These are phyloP conservation scores for Tieghemostelium lacteum DNA, from an alignment of 78 protist species.

Conservation along the genomic window DNA sequence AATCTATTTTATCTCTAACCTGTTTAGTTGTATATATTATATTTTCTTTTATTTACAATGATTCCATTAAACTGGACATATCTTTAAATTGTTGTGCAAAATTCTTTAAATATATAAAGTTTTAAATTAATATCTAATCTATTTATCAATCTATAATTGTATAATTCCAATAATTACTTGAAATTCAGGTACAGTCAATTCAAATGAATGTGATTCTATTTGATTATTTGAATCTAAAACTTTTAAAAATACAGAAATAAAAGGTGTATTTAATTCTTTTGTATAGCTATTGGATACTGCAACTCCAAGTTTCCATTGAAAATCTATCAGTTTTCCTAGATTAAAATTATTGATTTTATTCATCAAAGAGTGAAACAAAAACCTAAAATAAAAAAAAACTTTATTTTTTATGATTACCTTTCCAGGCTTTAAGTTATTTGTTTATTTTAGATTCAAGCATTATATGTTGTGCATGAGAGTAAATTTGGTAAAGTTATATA, in stretches of 20 bases:
- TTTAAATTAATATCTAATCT: background rate
- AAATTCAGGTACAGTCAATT: slow-evolving; percentile 64
- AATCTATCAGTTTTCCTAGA: slow-evolving; percentile 63
- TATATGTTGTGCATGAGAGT: too few species aligned
- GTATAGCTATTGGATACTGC: slow-evolving; percentile 40
- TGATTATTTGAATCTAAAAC: slow-evolving; percentile 54
- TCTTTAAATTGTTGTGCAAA: slow-evolving; percentile 81
- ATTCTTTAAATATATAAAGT: slow-evolving; percentile 1
- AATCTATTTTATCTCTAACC: too few species aligned
- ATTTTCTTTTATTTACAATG: slow-evolving; percentile 10
- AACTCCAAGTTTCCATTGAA: slow-evolving; percentile 80
- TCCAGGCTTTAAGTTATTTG: too few species aligned
- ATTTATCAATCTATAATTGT: too few species aligned
- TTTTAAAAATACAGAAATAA: slow-evolving; percentile 65
- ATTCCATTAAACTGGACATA: slow-evolving; percentile 51
- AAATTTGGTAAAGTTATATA: too few species aligned
- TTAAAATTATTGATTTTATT: too few species aligned
- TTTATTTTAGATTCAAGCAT: too few species aligned
- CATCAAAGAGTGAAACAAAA: too few species aligned
- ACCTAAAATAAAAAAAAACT: too few species aligned
- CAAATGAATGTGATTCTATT: slow-evolving; percentile 56
- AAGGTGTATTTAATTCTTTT: slow-evolving; percentile 58
- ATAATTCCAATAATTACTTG: slow-evolving; percentile 30
- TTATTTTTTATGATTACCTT: too few species aligned
- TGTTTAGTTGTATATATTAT: too few species aligned